Base-by-base conservation (phyloP, 2,329 filamentous ascomycete genomes). In the Pyricularia pennisetigena region DNA sequence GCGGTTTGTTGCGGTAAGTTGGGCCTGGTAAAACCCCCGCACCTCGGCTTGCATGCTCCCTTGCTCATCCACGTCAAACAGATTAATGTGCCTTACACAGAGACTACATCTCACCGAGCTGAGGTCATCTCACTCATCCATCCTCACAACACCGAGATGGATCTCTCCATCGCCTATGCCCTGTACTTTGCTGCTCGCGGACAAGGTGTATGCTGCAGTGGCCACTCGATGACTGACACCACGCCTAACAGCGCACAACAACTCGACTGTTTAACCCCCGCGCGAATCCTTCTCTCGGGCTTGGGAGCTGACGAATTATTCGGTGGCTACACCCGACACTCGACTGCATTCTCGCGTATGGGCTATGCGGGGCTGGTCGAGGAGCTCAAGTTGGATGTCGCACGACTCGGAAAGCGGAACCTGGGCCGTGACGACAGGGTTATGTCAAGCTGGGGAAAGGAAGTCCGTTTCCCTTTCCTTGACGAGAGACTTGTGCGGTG, bases 111-210 rank as follows among this genome's bases (percentile, higher is more conserved):
- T 2, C 91, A 97, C 73, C 87, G 92, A 70, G 74, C 83, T 3
- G 84, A 83, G 29, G 86, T 99, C 24, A 85, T 94, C 54, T 84
- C 86, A 2, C 82, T 99, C 23, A 97, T 99, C 76, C 84, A 90
- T 72, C 95, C 95, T 0, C 95, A 99, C 78, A 94, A 97, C 72
- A 99, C 95, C 0, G 95, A 99, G 78, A 99, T 99, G 95, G 95
- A 99, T 74, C 83, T 99, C 0, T 99, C 95, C 3, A 99, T 99
- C 73, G 91, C 92, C 0, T 90, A 86, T 73, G 95, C 95, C 0
- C 82, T 99, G n/a, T 98, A 97, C 77, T 99, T 99, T 80, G 93
- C 95, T 6, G 89, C 94, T 0, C 86, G 93, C 57, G 94, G 93
- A 0, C 77, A 80, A 66, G 92, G 90, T 0, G 71, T 76, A 23